phyloP scores from a whole-genome alignment of 2,329 filamentous ascomycete genomes.

The Cercospora citrullina region DNA sequence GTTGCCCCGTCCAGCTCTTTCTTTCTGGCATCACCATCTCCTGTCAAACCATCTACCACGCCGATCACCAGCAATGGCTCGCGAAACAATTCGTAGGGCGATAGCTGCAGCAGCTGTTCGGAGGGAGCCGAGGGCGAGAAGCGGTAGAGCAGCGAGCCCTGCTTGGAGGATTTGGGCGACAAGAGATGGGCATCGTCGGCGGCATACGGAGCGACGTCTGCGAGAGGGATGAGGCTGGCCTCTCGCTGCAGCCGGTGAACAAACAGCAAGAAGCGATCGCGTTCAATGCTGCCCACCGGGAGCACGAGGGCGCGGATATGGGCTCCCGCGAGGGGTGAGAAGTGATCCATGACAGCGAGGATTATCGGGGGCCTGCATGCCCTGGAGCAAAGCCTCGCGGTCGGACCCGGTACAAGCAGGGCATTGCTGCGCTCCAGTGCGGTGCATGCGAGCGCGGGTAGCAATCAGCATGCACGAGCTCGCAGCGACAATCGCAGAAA shows the following conservation, averaged over 20 bases:
- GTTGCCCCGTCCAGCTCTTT: constrained; percentile 35
- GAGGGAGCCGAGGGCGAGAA: constrained; percentile 77
- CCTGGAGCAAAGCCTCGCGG: not conserved
- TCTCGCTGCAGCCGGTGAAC: constrained; percentile 75
- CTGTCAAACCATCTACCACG: constrained; percentile 73
- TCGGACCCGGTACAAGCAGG: not conserved
- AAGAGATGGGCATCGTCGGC: constrained; percentile 43
- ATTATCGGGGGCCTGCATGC: not conserved
- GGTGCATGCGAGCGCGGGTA: not conserved
- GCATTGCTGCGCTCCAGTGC: not conserved
- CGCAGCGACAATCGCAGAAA: not conserved
- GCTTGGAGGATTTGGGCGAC: constrained; percentile 82
- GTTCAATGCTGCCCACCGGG: constrained; percentile 82
- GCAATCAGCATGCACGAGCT: not conserved
- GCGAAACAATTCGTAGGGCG: constrained; percentile 87
- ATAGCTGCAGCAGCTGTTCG: constrained; percentile 74
- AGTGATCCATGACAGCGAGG: constrained; percentile 60
- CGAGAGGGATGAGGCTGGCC: constrained; percentile 63
- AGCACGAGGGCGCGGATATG: constrained; percentile 84
- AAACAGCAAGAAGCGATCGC: constrained; percentile 76
- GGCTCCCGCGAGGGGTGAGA: constrained; percentile 88
- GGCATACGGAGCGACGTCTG: constrained; percentile 24
- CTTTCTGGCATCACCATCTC: constrained; percentile 51
- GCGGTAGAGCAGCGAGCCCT: constrained; percentile 84
- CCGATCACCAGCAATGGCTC: constrained; percentile 82